A percentile compares a stretch with the other conserved stretches of the same genome.
Evolutionary conservation across 2,329 filamentous ascomycete genomes (phyloP).

Genomic region (Colletotrichum musicola): DNA sequence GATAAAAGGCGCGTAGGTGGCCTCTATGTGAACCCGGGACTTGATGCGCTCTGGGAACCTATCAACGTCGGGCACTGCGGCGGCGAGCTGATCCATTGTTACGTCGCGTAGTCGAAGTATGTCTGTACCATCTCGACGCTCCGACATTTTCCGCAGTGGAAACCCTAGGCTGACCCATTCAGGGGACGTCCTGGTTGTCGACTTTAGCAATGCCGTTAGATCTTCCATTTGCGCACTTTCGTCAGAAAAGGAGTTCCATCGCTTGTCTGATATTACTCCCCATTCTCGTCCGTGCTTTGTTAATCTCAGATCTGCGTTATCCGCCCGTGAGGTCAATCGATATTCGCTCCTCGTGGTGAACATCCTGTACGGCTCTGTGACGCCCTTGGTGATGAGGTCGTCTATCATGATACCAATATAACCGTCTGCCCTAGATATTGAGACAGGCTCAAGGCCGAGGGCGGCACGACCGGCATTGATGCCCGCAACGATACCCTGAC

Average conservation of each 20-base stretch:
- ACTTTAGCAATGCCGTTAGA: conserved; percentile 71
- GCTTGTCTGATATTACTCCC: conserved; percentile 81
- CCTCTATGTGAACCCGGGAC: conserved; percentile 82
- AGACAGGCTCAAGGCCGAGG: conserved; percentile 72
- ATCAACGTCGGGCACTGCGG: conserved; percentile 68
- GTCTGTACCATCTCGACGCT: conserved; percentile 80
- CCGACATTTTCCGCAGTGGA: conserved; percentile 61
- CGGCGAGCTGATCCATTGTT: conserved; percentile 67
- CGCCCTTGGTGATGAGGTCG: conserved; percentile 95
- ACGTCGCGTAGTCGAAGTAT: conserved; percentile 78
- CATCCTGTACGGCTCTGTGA: conserved; percentile 98
- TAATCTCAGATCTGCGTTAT: conserved; percentile 92
- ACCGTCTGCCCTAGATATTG: conserved; percentile 84
- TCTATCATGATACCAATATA: conserved; percentile 99
- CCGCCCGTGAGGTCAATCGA: conserved; percentile 89
- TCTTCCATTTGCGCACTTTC: conserved; percentile 76
- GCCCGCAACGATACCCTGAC: conserved; percentile 91
- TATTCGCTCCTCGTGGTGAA: conserved; percentile 97
- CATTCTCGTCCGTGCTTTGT: conserved; percentile 81
- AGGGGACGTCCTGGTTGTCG: conserved; percentile 68
- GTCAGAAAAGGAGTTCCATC: conserved; percentile 79
- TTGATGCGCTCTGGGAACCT: conserved; percentile 70
- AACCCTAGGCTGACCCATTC: conserved; percentile 81
- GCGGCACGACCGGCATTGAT: conserved; percentile 92
- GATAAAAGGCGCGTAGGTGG: conserved; percentile 89